phyloP scores from a whole-genome alignment of 805 yeast genomes.

The Nakazawaea wyomingensis region DNA sequence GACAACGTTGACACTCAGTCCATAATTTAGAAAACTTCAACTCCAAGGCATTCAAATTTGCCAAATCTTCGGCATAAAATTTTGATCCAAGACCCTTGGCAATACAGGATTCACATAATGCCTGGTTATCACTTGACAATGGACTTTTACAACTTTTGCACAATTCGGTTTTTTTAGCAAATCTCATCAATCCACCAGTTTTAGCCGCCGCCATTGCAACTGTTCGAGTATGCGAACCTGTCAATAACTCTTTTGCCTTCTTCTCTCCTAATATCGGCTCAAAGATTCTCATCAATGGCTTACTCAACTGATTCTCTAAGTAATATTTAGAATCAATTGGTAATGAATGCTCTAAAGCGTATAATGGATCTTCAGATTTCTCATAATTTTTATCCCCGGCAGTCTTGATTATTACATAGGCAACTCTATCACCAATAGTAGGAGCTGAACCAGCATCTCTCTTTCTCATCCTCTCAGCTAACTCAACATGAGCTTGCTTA shows the following conservation, averaged over 20 bases:
- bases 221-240: constrained; percentile 80
- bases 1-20: constrained; percentile 98
- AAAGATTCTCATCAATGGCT: constrained; percentile 89
- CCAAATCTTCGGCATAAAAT: constrained; percentile 74
- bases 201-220: constrained; percentile 70
- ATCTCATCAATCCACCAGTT: constrained; percentile 84
- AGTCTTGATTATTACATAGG: constrained; percentile 85
- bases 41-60: constrained; percentile 75
- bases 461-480: constrained; percentile 92
- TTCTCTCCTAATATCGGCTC: constrained; percentile 91
- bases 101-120: constrained; percentile 77
- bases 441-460: constrained; percentile 99
- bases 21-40: constrained; percentile 81
- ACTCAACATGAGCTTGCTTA: constrained; percentile 95
- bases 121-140: constrained; percentile 53
- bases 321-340: constrained; percentile 95
- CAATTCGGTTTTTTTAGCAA: constrained; percentile 81
- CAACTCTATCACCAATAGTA: constrained; percentile 94
- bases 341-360: constrained; percentile 83
- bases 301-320: constrained; percentile 84
- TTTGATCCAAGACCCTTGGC: constrained; percentile 55
- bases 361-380: constrained; percentile 95
- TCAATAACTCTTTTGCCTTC: constrained; percentile 71
- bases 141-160: constrained; percentile 90
- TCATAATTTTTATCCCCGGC: constrained; percentile 87